Conservation (phyloP, 2,329 filamentous ascomycete species). For the Colletotrichum liaoningense region DNA sequence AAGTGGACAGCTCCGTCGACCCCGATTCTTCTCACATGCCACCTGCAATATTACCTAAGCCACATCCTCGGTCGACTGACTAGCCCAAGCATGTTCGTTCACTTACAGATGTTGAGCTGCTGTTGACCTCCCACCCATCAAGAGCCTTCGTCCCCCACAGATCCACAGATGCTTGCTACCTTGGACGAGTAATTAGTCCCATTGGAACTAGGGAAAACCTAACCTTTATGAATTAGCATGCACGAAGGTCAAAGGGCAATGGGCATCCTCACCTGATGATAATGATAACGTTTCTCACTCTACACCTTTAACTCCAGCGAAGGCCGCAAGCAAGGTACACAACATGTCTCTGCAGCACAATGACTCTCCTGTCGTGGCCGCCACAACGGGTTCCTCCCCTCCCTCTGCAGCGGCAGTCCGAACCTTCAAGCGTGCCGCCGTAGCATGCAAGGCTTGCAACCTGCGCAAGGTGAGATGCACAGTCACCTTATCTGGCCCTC, state of each 20-base stretch:
- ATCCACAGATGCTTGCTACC: neutral
- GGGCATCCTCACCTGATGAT: neutral
- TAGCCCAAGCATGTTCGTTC: neutral
- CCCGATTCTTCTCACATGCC: conserved; percentile 26
- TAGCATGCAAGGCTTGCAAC: conserved; percentile 39
- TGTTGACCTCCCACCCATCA: neutral
- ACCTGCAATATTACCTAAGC: conserved; percentile 19
- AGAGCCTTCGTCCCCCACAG: neutral
- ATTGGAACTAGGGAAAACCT: neutral
- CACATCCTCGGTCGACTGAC: conserved; percentile 25
- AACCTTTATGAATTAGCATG: neutral
- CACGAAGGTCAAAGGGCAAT: neutral
- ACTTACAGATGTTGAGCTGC: neutral
- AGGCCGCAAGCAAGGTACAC: neutral
- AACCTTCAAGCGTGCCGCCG: conserved; percentile 28
- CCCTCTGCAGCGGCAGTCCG: neutral
- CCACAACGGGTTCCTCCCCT: neutral
- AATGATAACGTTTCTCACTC: neutral
- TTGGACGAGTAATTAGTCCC: neutral
- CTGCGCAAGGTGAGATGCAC: conserved; percentile 41
- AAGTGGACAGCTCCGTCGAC: too few species aligned
- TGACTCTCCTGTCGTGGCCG: neutral
- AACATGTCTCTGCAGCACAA: conserved; percentile 18
- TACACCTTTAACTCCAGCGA: neutral
- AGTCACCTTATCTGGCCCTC: conserved; percentile 37